Percentiles rank a stretch among this genome's conserved stretches.
These are phyloP conservation scores for Saccharomyces hybrid DNA, from an alignment of 1,139 yeast genomes.

Conservation along the genomic window DNA sequence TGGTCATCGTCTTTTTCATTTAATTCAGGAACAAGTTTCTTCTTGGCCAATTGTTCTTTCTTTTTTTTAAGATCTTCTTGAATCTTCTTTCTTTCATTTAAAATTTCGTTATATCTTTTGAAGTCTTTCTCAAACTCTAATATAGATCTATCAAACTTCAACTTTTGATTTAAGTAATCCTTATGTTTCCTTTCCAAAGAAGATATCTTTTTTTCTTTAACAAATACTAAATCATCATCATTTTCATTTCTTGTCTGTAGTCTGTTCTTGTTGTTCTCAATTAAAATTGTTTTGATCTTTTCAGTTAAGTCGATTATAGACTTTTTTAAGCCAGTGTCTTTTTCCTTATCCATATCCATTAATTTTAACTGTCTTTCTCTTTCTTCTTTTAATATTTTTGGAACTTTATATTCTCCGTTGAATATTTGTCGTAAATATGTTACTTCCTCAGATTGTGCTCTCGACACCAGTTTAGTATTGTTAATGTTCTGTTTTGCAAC, in stretches of 20 bases:
- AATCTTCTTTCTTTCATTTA: constrained; percentile 36
- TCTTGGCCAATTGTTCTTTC: constrained; percentile 27
- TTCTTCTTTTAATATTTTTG: constrained; percentile 24
- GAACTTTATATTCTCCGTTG: constrained; percentile 31
- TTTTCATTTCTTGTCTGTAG: constrained; percentile 3
- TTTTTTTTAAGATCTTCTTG: constrained; percentile 34
- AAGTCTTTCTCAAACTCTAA: constrained; percentile 33
- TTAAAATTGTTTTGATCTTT: constrained; percentile 20
- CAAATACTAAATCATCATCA: constrained; percentile 29
- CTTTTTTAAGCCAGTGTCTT: constrained; percentile 10
- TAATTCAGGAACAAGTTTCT: constrained; percentile 27
- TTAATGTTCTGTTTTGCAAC: constrained; percentile 5
- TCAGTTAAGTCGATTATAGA: constrained; percentile 25
- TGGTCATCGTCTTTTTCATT: constrained; percentile 29
- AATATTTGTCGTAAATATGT: constrained; percentile 31
- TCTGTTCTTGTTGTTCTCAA: constrained; percentile 9
- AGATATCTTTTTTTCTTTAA: constrained; percentile 28
- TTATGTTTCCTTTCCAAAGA: constrained; percentile 25
- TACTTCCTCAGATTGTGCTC: constrained; percentile 23
- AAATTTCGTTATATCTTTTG: constrained; percentile 36
- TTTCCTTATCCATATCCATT: constrained; percentile 15
- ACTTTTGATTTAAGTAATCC: constrained; percentile 20
- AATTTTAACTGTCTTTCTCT: constrained; percentile 22
- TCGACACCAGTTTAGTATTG: constrained; percentile 13
- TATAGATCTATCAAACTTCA: constrained; percentile 18